Conservation (phyloP, 805 yeast species). For the Candida dendrica region DNA sequence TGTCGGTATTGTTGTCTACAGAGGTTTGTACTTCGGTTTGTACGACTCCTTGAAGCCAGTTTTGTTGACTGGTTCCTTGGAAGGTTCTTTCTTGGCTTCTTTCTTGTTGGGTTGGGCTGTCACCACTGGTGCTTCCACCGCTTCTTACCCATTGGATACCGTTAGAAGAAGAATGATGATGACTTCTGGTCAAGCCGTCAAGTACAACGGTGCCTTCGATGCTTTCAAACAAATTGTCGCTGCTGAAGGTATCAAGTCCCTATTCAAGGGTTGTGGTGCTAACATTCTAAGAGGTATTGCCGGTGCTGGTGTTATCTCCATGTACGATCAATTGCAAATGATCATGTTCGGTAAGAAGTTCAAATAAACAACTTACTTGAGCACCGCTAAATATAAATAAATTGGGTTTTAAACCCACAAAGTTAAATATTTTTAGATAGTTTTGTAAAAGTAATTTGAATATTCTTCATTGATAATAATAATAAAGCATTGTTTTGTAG, state of each 20-base stretch:
- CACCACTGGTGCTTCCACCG: constrained; percentile 97
- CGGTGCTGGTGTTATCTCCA: constrained; percentile 98
- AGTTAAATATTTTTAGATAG: too few species aligned
- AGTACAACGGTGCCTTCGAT: constrained; percentile 92
- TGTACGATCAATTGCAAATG: constrained; percentile 95
- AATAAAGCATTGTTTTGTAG: too few species aligned
- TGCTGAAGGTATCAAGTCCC: constrained; percentile 87
- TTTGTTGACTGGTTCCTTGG: constrained; percentile 87
- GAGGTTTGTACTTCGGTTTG: constrained; percentile 98
- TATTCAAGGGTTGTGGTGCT: constrained; percentile 99
- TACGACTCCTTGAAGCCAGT: constrained; percentile 96
- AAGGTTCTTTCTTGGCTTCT: constrained; percentile 91
- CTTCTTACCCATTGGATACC: constrained; percentile 98
- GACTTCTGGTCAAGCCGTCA: constrained; percentile 98
- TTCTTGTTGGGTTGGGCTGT: constrained; percentile 97
- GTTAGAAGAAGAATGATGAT: constrained; percentile 99
- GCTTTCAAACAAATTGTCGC: constrained; percentile 89
- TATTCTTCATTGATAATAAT: too few species aligned
- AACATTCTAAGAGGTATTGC: constrained; percentile 99
- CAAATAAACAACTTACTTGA: constrained; percentile 38
- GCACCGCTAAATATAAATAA: too few species aligned
- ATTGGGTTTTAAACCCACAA: too few species aligned
- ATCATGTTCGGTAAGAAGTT: constrained; percentile 94
- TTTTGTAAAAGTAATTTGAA: too few species aligned
- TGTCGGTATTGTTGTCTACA: constrained; percentile 95